phyloP scores from a whole-genome alignment of 1,284 basidiomycete genomes.

The Heterobasidion parviporum region DNA sequence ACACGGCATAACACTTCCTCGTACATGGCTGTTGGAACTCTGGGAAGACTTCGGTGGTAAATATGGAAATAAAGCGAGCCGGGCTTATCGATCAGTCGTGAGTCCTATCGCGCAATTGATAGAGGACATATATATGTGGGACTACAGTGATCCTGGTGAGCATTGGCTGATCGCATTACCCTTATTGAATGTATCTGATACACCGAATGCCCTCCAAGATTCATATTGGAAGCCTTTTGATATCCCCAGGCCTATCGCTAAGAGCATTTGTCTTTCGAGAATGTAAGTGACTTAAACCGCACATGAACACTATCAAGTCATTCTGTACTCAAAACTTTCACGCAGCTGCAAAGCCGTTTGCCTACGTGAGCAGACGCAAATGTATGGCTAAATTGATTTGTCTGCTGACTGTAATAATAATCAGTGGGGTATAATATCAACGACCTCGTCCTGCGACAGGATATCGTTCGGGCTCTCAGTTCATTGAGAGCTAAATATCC shows the following conservation, averaged over 20 bases:
- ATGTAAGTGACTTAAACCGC: neutral
- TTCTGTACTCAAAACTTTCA: neutral
- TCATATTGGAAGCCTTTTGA: neutral
- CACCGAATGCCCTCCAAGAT: neutral
- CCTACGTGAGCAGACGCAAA: neutral
- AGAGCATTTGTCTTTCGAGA: neutral
- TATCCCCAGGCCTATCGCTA: neutral
- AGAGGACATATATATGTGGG: neutral
- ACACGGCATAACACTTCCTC: neutral
- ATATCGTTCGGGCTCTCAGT: neutral
- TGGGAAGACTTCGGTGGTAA: neutral
- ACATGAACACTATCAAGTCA: neutral
- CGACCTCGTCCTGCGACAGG: neutral
- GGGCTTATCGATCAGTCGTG: neutral
- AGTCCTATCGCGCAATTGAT: neutral
- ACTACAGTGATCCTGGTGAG: neutral
- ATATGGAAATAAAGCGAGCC: neutral
- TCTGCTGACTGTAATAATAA: neutral
- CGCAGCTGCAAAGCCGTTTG: neutral
- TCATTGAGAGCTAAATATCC: neutral
- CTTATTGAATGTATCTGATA: neutral
- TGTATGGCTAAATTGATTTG: neutral
- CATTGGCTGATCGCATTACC: neutral
- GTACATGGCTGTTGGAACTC: neutral
- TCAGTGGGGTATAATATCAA: neutral